These are phyloP conservation scores for Gracilaria vermiculophylla DNA, from an alignment of 23 red algal genomes.

Conservation along the genomic window DNA sequence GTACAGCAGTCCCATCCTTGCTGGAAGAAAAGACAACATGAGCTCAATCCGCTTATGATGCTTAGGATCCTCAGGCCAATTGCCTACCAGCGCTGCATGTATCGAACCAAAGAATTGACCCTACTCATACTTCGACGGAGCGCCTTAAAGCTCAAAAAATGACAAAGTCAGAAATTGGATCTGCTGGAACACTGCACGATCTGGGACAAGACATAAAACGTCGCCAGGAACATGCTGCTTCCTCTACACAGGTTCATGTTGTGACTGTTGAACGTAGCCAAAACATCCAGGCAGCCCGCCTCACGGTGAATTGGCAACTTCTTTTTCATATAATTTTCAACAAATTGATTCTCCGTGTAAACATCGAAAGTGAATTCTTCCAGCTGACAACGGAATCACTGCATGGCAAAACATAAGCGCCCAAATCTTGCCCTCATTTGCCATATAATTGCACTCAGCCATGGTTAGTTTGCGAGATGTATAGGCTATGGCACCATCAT, in stretches of 20 bases:
- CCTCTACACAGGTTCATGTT: neutral
- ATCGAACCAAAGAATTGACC: slow-evolving; percentile 12
- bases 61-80: neutral
- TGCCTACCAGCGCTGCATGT: neutral
- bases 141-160: neutral
- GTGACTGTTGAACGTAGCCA: neutral
- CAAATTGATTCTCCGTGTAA: slow-evolving; percentile 19
- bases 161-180: neutral
- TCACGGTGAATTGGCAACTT: neutral
- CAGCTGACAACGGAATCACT: neutral
- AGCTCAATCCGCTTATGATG: neutral
- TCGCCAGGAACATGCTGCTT: slow-evolving; percentile 4
- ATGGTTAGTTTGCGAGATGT: neutral
- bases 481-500: neutral
- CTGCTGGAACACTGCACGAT: neutral
- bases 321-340: neutral
- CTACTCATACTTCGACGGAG: neutral
- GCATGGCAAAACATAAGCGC: neutral
- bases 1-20: neutral
- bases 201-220: neutral
- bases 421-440: neutral
- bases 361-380: neutral
- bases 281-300: neutral
- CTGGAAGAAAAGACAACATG: neutral
- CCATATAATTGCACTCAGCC: neutral